Percentiles rank a stretch among this genome's conserved stretches.
Evolutionary conservation across 441 rosid genomes (phyloP).

Genomic region (Pelargonium fulgidum): DNA sequence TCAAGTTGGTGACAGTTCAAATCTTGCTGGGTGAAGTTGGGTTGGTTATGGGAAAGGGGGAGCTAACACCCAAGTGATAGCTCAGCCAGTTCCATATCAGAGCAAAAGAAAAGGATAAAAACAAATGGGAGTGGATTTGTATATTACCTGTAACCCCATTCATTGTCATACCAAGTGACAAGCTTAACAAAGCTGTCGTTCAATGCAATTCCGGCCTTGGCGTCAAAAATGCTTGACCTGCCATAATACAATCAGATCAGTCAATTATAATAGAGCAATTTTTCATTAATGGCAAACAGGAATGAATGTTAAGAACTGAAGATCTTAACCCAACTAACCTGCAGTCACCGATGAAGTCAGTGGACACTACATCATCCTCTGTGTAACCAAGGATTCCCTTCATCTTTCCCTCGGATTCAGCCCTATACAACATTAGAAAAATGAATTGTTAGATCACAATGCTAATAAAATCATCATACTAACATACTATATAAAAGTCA

Average conservation of each 20-base stretch:
- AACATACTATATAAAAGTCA: too few relatives aligned
- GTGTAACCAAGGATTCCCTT: conserved; percentile 65
- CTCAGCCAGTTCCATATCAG: too few relatives aligned
- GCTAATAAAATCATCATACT: too few relatives aligned
- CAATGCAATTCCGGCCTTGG: conserved; percentile 66
- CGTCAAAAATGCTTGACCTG: conserved; percentile 69
- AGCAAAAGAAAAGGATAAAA: too few relatives aligned
- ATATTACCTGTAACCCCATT: conserved; percentile 55
- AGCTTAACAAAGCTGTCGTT: conserved; percentile 43
- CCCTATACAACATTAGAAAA: not conserved
- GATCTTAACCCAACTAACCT: conserved; percentile 24
- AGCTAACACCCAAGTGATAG: too few relatives aligned
- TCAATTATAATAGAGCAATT: too few relatives aligned
- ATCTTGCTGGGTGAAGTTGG: too few relatives aligned
- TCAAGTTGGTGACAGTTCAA: too few relatives aligned
- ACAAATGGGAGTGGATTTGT: too few relatives aligned
- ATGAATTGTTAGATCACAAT: not conserved
- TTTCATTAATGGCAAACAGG: not conserved
- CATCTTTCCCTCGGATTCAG: conserved; percentile 37
- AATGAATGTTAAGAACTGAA: not conserved
- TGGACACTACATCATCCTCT: conserved; percentile 53
- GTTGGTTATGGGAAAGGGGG: too few relatives aligned
- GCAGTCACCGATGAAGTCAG: conserved; percentile 49
- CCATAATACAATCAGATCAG: not conserved
- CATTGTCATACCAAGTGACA: conserved; percentile 64